Percentiles rank a stretch among this genome's conserved stretches.
Conservation (phyloP, 768 basidiomycete genomes). For the Mycena galopus region DNA sequence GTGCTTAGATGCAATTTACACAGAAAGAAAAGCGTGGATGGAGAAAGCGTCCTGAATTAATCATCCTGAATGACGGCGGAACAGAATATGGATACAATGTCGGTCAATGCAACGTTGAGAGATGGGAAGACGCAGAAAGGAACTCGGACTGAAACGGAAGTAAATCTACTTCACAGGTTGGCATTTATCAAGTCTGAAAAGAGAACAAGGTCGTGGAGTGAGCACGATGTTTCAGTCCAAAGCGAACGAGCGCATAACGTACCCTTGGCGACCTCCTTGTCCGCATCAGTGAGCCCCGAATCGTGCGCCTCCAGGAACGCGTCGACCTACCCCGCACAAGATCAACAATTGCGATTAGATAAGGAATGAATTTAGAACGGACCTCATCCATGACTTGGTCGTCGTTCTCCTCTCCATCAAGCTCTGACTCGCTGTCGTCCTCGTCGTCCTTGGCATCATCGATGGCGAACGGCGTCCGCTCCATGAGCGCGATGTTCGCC, state of each 20-base stretch:
- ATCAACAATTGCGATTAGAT: conserved; percentile 14
- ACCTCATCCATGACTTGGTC: conserved; percentile 93
- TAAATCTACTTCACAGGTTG: conserved; percentile 63
- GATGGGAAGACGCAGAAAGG: not conserved
- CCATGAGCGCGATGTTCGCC: conserved; percentile 87
- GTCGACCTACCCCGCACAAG: conserved; percentile 69
- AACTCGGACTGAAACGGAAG: not conserved
- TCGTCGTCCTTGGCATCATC: conserved; percentile 93
- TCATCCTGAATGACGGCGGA: conserved; percentile 9
- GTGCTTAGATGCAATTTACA: conserved; percentile 33
- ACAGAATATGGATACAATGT: conserved; percentile 28
- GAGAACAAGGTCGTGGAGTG: conserved; percentile 20
- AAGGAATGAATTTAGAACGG: conserved; percentile 37
- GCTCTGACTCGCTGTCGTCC: conserved; percentile 74
- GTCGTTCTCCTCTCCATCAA: conserved; percentile 69
- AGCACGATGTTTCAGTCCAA: conserved; percentile 19
- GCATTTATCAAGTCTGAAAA: conserved; percentile 69
- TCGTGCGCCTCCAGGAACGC: conserved; percentile 96
- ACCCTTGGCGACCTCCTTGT: conserved; percentile 85
- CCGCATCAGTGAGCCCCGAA: conserved; percentile 83
- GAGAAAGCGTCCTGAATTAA: not conserved
- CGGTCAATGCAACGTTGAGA: conserved; percentile 23
- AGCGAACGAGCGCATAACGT: conserved; percentile 35
- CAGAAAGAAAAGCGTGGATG: conserved; percentile 30
- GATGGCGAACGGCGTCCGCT: conserved; percentile 96